These are phyloP conservation scores for Diplocarpon mali DNA, from an alignment of 2,329 filamentous ascomycete species.

Conservation along the genomic window DNA sequence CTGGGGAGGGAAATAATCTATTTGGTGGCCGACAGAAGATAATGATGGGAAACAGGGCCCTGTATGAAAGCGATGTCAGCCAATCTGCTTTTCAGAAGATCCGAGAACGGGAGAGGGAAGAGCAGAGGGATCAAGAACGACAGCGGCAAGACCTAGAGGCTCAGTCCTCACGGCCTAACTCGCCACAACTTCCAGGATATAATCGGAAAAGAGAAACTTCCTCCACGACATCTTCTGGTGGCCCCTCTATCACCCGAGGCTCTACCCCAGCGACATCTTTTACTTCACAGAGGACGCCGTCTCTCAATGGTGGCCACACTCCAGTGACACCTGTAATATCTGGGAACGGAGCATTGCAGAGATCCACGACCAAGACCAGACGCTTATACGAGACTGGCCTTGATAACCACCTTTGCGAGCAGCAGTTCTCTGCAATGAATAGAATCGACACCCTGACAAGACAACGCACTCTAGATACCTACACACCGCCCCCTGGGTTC, in stretches of 20 bases:
- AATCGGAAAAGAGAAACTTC: conserved; percentile 74
- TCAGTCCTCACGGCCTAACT: conserved; percentile 38
- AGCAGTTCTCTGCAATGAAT: conserved; percentile 66
- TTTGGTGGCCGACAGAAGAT: conserved; percentile 96
- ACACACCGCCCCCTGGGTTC: conserved; percentile 19
- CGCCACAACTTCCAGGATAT: conserved; percentile 50
- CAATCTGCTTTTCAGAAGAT: conserved; percentile 75
- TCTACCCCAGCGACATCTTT: conserved; percentile 87
- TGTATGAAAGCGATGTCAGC: conserved; percentile 83
- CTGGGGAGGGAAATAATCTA: conserved; percentile 79
- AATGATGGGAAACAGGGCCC: conserved; percentile 59
- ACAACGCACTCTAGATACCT: conserved; percentile 34
- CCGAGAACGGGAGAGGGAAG: conserved; percentile 34
- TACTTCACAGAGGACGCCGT: conserved; percentile 55
- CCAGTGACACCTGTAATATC: conserved; percentile 28
- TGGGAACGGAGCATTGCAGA: conserved; percentile 41
- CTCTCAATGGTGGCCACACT: conserved; percentile 39
- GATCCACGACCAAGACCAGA: conserved; percentile 57
- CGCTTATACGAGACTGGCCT: conserved; percentile 76
- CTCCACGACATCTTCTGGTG: conserved; percentile 64
- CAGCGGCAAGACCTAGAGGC: conserved; percentile 28
- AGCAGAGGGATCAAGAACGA: conserved; percentile 32
- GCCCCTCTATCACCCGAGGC: conserved; percentile 55
- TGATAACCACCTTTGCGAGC: conserved; percentile 68
- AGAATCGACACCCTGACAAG: conserved; percentile 69